Evolutionary conservation across 2,329 filamentous ascomycete species (phyloP).

Genomic region (Fusarium sambucinum): DNA sequence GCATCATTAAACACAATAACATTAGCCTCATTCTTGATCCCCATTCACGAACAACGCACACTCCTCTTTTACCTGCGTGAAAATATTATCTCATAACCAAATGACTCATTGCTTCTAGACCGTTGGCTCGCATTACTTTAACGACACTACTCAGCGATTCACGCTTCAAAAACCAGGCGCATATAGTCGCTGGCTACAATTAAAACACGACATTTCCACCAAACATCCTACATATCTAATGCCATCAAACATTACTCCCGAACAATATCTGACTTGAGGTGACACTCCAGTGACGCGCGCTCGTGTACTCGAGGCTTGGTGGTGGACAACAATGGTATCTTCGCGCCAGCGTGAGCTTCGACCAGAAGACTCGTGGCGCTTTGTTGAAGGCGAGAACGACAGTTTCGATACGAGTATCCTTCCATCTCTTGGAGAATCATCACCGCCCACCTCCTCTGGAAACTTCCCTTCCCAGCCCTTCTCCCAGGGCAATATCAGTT

Average conservation of each 20-base stretch:
- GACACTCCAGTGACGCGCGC: constrained; percentile 13
- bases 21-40: constrained; percentile 13
- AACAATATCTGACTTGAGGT: constrained; percentile 1
- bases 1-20: constrained; percentile 37
- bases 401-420: constrained; percentile 69
- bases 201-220: constrained; percentile 17
- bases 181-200: constrained; percentile 10
- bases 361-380: constrained; percentile 69
- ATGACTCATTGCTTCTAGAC: constrained; percentile 31
- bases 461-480: constrained; percentile 62
- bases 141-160: constrained; percentile 13
- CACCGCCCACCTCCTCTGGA: constrained; percentile 53
- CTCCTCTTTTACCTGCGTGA: constrained; percentile 12
- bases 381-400: constrained; percentile 71
- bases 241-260: neutral
- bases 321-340: constrained; percentile 39
- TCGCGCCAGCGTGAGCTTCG: constrained; percentile 43
- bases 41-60: constrained; percentile 18
- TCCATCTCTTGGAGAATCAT: constrained; percentile 57
- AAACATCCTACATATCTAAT: constrained; percentile 11
- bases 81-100: neutral
- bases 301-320: constrained; percentile 13
- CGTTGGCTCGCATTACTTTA: neutral
- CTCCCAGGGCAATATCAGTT: constrained; percentile 57
- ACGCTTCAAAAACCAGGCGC: constrained; percentile 6